phyloP scores from a whole-genome alignment of 164 flowering plant species.

The Vitis cinerea region DNA sequence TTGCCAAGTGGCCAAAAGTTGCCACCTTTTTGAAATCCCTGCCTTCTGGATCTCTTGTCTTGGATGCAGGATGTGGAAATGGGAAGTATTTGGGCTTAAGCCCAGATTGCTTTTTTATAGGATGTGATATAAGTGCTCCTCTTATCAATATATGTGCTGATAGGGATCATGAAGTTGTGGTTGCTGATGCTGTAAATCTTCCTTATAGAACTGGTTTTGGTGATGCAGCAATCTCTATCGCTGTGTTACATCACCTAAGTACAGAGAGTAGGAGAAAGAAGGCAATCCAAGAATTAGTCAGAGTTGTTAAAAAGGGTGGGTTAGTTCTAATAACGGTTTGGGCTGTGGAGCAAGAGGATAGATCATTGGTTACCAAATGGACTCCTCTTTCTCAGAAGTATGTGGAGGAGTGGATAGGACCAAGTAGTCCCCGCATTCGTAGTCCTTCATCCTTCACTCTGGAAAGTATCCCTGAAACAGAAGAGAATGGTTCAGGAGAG shows the following conservation, averaged over 20 bases:
- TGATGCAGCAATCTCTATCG: constrained; percentile 96
- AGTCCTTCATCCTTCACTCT: constrained; percentile 42
- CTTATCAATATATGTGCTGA: constrained; percentile 74
- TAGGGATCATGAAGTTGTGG: constrained; percentile 80
- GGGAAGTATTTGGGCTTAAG: constrained; percentile 89
- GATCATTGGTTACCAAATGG: constrained; percentile 73
- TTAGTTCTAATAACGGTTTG: constrained; percentile 90
- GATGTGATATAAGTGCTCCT: constrained; percentile 90
- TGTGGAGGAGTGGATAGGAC: constrained; percentile 87
- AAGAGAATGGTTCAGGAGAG: constrained; percentile 38
- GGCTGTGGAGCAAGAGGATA: constrained; percentile 96
- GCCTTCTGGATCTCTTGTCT: constrained; percentile 59
- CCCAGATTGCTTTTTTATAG: constrained; percentile 68
- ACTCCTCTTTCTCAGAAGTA: constrained; percentile 75
- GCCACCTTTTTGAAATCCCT: constrained; percentile 68
- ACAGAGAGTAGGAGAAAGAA: constrained; percentile 79
- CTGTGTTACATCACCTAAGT: constrained; percentile 91
- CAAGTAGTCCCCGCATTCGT: constrained; percentile 65
- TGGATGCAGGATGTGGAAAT: constrained; percentile 97
- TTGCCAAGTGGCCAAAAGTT: constrained; percentile 97
- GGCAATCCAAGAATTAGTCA: constrained; percentile 78
- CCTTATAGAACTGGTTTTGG: constrained; percentile 81
- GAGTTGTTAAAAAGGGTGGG: constrained; percentile 82
- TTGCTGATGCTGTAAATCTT: constrained; percentile 94
- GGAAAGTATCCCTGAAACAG: constrained; percentile 78